Conservation (phyloP, 495 filamentous ascomycete species). For the Schizothecium vesticola region DNA sequence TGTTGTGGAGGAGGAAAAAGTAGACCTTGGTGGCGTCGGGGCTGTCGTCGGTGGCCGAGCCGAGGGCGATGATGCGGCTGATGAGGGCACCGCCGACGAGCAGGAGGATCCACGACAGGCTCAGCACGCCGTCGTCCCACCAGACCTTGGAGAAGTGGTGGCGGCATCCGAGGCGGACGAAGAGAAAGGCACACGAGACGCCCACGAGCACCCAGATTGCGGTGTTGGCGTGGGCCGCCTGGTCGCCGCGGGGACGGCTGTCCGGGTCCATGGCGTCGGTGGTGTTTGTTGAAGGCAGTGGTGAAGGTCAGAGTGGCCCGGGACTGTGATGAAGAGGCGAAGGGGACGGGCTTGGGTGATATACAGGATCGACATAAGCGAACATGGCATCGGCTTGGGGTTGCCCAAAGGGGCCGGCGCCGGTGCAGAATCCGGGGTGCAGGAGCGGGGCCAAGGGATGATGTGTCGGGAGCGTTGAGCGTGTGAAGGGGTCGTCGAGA, state of each 20-base stretch:
- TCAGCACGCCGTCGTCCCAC: constrained; percentile 16
- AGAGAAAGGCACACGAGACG: constrained; percentile 12
- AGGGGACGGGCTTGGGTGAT: background rate
- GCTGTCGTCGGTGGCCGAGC: constrained; percentile 9
- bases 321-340: background rate
- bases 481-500: background rate
- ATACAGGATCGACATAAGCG: background rate
- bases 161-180: constrained; percentile 13
- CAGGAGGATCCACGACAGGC: constrained; percentile 13
- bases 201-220: constrained; percentile 15
- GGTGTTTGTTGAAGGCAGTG: background rate
- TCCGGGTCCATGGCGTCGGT: background rate
- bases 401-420: background rate
- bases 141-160: constrained; percentile 9
- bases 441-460: background rate
- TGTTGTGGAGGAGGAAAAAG: constrained; percentile 19
- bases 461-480: background rate
- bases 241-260: background rate
- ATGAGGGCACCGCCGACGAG: constrained; percentile 9
- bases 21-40: background rate
- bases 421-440: background rate
- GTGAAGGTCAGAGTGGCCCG: background rate
- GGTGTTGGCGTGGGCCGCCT: constrained; percentile 8
- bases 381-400: background rate
- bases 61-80: constrained; percentile 11